Percentiles rank a stretch among this genome's conserved stretches.
Evolutionary conservation across 2,329 filamentous ascomycete species (phyloP).

Genomic region (Sphaerulina musiva): DNA sequence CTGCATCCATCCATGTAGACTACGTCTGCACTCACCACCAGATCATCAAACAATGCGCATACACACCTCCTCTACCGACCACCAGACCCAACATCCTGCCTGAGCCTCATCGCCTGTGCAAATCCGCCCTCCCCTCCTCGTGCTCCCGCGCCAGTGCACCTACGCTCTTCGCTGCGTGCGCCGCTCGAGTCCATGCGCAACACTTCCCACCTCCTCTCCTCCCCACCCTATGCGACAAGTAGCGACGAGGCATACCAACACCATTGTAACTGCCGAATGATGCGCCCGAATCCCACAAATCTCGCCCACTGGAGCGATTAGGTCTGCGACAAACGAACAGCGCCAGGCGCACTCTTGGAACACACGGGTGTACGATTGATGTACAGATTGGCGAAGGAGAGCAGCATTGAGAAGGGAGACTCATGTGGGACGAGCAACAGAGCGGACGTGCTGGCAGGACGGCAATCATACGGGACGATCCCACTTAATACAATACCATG

Average conservation of each 20-base stretch:
- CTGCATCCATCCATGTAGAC: too few relatives aligned
- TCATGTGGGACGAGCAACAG: slow-evolving; percentile 9
- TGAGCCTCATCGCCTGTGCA: too few relatives aligned
- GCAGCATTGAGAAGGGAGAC: neutral
- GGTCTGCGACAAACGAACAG: neutral
- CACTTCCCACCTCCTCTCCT: too few relatives aligned
- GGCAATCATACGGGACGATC: slow-evolving; percentile 10
- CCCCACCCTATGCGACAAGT: too few relatives aligned
- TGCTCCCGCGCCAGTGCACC: too few relatives aligned
- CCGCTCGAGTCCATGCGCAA: too few relatives aligned
- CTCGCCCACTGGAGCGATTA: neutral
- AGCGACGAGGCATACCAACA: neutral
- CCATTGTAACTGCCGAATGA: neutral
- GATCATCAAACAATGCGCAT: too few relatives aligned
- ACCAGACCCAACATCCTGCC: too few relatives aligned
- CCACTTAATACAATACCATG: slow-evolving; percentile 36
- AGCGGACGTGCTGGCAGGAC: slow-evolving; percentile 16
- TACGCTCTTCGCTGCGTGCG: too few relatives aligned
- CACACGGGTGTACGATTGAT: neutral
- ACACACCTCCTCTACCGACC: too few relatives aligned
- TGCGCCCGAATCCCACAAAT: neutral
- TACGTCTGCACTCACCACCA: too few relatives aligned
- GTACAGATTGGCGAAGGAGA: neutral
- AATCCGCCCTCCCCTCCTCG: too few relatives aligned
- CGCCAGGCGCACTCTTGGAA: neutral